Percentiles rank a stretch among this genome's conserved stretches.
These are phyloP conservation scores for Penicillium sp. DNA, from an alignment of 2,329 filamentous ascomycete genomes.

Conservation along the genomic window DNA sequence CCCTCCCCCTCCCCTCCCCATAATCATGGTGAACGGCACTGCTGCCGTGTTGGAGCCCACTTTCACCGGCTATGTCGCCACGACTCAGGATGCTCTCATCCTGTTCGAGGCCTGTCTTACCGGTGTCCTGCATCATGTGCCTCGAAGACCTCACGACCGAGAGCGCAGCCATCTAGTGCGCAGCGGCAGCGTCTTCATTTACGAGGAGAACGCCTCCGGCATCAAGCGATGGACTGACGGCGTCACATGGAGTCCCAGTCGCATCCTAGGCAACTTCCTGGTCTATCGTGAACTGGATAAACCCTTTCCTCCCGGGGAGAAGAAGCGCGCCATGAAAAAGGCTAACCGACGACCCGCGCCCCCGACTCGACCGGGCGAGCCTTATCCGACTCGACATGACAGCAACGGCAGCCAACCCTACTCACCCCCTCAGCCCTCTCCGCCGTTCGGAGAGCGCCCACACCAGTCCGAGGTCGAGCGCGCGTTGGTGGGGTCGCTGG, in stretches of 20 bases:
- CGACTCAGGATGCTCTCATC: conserved; percentile 68
- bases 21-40: conserved; percentile 40
- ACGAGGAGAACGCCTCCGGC: conserved; percentile 82
- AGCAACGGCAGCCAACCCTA: conserved; percentile 38
- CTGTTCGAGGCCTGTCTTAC: conserved; percentile 74
- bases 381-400: conserved; percentile 42
- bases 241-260: conserved; percentile 82
- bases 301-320: conserved; percentile 74
- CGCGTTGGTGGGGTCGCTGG: conserved; percentile 69
- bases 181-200: conserved; percentile 84
- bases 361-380: conserved; percentile 48
- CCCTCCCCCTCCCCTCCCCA: background rate
- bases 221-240: conserved; percentile 96
- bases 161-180: conserved; percentile 71
- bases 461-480: conserved; percentile 49
- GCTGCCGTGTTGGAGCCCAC: conserved; percentile 56
- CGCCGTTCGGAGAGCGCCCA: conserved; percentile 34
- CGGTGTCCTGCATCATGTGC: conserved; percentile 67
- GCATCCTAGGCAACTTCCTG: conserved; percentile 77
- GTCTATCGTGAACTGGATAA: conserved; percentile 78
- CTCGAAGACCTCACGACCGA: conserved; percentile 78
- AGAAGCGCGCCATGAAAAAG: conserved; percentile 76
- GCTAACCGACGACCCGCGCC: conserved; percentile 47
- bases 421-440: conserved; percentile 36
- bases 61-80: conserved; percentile 62